These are phyloP conservation scores for Trichoderma koningiopsis DNA, from an alignment of 2,329 filamentous ascomycete genomes.

Conservation along the genomic window DNA sequence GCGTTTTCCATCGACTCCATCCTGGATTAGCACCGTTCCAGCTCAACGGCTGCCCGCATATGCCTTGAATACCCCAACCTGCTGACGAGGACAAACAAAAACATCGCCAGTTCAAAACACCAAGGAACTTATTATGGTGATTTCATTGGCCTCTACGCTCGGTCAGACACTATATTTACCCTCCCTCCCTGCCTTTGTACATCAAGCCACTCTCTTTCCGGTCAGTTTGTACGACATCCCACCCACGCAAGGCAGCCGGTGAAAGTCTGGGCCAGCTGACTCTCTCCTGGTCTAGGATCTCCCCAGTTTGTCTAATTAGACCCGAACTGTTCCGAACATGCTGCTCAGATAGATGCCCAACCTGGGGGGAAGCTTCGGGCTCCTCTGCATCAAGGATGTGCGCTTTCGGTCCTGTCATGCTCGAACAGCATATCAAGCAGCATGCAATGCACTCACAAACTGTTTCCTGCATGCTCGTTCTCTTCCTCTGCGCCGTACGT, in stretches of 20 bases:
- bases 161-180: not conserved
- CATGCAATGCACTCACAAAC: not conserved
- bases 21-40: not conserved
- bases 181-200: slow-evolving; percentile 9
- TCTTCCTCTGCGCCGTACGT: not conserved
- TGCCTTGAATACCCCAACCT: not conserved
- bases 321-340: not conserved
- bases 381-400: slow-evolving; percentile 3
- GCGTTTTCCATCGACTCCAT: not conserved
- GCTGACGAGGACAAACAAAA: not conserved
- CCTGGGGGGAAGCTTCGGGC: not conserved
- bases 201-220: not conserved
- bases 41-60: not conserved
- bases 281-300: not conserved
- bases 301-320: not conserved
- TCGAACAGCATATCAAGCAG: not conserved
- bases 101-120: not conserved
- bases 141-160: not conserved
- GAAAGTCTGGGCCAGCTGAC: not conserved
- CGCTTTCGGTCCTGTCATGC: not conserved
- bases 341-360: slow-evolving; percentile 11
- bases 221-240: not conserved
- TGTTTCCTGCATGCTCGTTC: not conserved
- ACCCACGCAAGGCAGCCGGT: not conserved
- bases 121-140: not conserved